phyloP scores from a whole-genome alignment of 2,329 filamentous ascomycete species.

The Arachnopeziza araneosa region DNA sequence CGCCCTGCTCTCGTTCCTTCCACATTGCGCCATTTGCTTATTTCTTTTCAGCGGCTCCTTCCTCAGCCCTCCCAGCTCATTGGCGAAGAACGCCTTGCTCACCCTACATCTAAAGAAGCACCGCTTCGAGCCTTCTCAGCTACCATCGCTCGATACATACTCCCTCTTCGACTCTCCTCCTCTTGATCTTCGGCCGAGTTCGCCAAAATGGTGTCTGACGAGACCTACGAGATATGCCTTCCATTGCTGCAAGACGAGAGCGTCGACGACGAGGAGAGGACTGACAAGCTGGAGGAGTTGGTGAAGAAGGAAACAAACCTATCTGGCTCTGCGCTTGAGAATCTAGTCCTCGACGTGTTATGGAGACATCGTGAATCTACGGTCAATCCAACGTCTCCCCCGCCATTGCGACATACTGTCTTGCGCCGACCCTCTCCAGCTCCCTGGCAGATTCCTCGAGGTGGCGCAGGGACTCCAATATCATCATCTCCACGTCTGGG shows the following conservation, averaged over 20 bases:
- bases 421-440: constrained; percentile 88
- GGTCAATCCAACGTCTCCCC: constrained; percentile 61
- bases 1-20: constrained; percentile 6
- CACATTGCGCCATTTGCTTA: constrained; percentile 13
- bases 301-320: constrained; percentile 73
- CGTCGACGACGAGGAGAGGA: constrained; percentile 92
- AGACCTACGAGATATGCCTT: constrained; percentile 86
- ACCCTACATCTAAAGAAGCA: neutral
- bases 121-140: constrained; percentile 1
- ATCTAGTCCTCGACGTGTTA: constrained; percentile 82
- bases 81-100: constrained; percentile 7
- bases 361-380: constrained; percentile 75
- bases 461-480: constrained; percentile 68
- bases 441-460: constrained; percentile 75
- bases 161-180: neutral
- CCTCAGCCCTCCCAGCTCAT: constrained; percentile 15
- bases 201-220: constrained; percentile 75
- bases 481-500: constrained; percentile 77
- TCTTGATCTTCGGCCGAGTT: neutral
- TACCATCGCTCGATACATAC: neutral
- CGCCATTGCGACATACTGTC: constrained; percentile 80
- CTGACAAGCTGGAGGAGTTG: constrained; percentile 82
- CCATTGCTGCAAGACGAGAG: constrained; percentile 77
- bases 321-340: constrained; percentile 73
- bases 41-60: constrained; percentile 20